These are phyloP conservation scores for Blastocystis sp. DNA, from an alignment of 352 stramenopile species.

Conservation along the genomic window DNA sequence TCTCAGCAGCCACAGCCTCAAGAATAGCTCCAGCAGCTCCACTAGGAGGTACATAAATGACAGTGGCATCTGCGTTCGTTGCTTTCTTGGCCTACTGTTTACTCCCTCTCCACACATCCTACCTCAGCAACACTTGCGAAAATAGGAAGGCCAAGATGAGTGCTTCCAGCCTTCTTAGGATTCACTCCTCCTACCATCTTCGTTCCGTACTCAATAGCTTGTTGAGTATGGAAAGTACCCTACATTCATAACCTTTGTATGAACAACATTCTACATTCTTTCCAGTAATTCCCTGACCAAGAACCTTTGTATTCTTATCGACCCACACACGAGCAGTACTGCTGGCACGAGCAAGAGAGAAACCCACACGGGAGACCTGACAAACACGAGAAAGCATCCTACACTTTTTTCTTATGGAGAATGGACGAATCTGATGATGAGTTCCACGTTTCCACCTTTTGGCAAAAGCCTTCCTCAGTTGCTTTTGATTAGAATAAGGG, in stretches of 20 bases:
- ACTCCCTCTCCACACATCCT: conserved; percentile 68
- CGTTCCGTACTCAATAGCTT: conserved; percentile 96
- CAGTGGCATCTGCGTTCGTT: conserved; percentile 83
- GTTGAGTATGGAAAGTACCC: conserved; percentile 95
- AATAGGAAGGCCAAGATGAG: conserved; percentile 92
- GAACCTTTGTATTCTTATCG: conserved; percentile 97
- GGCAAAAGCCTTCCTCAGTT: background rate
- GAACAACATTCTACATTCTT: conserved; percentile 80
- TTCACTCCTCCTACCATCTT: conserved; percentile 98
- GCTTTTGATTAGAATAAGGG: too few relatives aligned
- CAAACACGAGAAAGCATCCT: conserved; percentile 45
- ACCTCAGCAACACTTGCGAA: conserved; percentile 90
- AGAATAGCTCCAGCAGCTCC: conserved; percentile 95
- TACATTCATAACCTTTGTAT: conserved; percentile 64
- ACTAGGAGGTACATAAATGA: conserved; percentile 97
- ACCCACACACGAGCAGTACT: conserved; percentile 95
- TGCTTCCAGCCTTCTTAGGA: conserved; percentile 91
- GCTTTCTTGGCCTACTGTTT: conserved; percentile 74
- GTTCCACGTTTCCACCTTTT: conserved; percentile 19
- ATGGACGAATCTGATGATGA: background rate
- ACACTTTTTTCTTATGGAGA: background rate
- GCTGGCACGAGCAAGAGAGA: conserved; percentile 44
- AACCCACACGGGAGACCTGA: conserved; percentile 9
- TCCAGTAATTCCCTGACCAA: conserved; percentile 98
- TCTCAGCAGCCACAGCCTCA: conserved; percentile 87